phyloP scores from a whole-genome alignment of 345 rosid species.

The Clarkia xantiana region DNA sequence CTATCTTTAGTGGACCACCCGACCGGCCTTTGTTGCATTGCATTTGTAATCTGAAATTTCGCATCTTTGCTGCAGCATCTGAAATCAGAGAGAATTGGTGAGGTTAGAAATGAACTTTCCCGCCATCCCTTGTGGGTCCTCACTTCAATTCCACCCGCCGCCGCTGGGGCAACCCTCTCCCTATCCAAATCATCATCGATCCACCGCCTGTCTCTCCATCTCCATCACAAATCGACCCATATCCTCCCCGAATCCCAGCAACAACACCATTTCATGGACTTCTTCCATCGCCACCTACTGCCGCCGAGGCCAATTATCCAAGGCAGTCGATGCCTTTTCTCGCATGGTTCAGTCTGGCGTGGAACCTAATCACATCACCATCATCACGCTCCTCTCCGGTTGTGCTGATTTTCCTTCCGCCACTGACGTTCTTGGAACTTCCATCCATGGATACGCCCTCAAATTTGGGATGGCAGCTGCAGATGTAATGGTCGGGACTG shows the following conservation, averaged over 20 bases:
- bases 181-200: constrained; percentile 8
- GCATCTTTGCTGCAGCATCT: not conserved
- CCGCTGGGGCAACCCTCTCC: constrained; percentile 2
- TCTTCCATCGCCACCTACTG: constrained; percentile 52
- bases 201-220: not conserved
- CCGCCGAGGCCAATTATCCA: constrained; percentile 34
- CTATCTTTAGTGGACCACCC: too few species aligned
- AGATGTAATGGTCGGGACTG: constrained; percentile 60
- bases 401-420: constrained; percentile 28
- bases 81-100: too few species aligned
- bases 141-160: constrained; percentile 6
- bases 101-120: constrained; percentile 17
- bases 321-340: constrained; percentile 39
- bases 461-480: constrained; percentile 37
- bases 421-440: constrained; percentile 25
- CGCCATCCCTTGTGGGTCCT: constrained; percentile 11
- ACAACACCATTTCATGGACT: constrained; percentile 44
- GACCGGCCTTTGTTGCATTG: too few species aligned
- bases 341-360: constrained; percentile 42
- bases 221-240: constrained; percentile 10
- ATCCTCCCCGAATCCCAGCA: constrained; percentile 7
- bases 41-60: too few species aligned
- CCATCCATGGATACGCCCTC: constrained; percentile 44
- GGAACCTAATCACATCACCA: constrained; percentile 54
- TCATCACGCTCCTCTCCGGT: constrained; percentile 37